Evolutionary conservation across 129 eudicot genomes (phyloP), one percentile per base, ranked within the genome.

Genomic region (Saposhnikovia divaricata): DNA sequence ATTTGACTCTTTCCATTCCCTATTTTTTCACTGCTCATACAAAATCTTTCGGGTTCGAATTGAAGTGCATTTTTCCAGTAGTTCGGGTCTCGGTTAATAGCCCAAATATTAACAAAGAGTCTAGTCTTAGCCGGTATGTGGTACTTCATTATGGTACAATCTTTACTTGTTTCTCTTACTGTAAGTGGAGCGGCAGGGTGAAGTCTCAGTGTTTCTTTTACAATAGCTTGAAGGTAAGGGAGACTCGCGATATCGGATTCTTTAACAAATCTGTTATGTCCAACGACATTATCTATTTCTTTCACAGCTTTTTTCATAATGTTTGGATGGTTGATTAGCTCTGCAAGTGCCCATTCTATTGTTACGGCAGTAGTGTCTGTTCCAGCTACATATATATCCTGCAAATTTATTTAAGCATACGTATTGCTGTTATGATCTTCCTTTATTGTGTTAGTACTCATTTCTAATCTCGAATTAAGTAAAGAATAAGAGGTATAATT

Each of bases 161-260:
- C 68, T 8, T 57, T 0, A 23, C 68, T 59, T n/a, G 68, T 21
- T 59, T 59, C 91, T 79, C 97, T 79, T 5, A 79, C 27, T 10
- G 84, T 85, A 71, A 91, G 21, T 15, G 93, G 93, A 69, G 82
- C 84, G 0, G 93, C 68, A 6, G 93, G 87, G 81, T 91, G 93
- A 16, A 91, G 89, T 57, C 97, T 74, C 47, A 91, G 79, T 0
- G 92, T 85, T 85, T 91, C 97, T 48, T 91, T 91, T 27, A 91
- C 83, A 7, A 91, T 86, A 47, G 95, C 82, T 86, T 90, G 92
- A 59, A 59, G 68, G 31, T 59, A 59, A 8, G 68, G 34, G 31
- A 59, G 68, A n/a, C 4, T 59, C 15, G 5, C 1, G 31, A 59
- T n/a, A n/a, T 59, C 31, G 0, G 34, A 59, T n/a, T 59, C 68